Conservation (phyloP, 345 rosid genomes). For the Lepidium sativum region DNA sequence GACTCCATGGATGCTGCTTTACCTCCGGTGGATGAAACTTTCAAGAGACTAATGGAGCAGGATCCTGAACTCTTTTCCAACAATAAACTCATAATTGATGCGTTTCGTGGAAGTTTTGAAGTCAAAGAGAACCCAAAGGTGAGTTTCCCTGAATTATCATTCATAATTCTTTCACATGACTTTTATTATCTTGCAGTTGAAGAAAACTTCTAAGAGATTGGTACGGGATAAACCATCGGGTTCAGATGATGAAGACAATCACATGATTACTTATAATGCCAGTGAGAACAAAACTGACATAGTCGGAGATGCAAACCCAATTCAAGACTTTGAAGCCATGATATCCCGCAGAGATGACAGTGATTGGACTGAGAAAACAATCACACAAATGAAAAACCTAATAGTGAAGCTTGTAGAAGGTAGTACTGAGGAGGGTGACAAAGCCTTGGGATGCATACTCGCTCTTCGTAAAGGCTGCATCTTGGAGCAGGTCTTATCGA, state of each 20-base stretch:
- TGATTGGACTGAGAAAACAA: constrained; percentile 58
- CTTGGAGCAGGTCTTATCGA: constrained; percentile 57
- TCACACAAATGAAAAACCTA: constrained; percentile 47
- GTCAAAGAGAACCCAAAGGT: constrained; percentile 79
- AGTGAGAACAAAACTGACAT: constrained; percentile 30
- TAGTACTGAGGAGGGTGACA: constrained; percentile 31
- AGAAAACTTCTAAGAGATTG: constrained; percentile 42
- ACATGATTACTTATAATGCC: constrained; percentile 20
- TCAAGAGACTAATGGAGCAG: constrained; percentile 61
- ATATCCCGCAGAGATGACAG: constrained; percentile 70
- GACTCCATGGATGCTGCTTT: constrained; percentile 60
- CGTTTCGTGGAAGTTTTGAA: constrained; percentile 50
- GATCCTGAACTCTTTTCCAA: constrained; percentile 48
- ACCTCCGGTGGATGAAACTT: constrained; percentile 67
- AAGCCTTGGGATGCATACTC: constrained; percentile 50
- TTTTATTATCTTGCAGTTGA: constrained; percentile 40
- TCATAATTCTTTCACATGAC: background rate
- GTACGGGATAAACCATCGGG: constrained; percentile 55
- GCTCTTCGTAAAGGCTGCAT: constrained; percentile 84
- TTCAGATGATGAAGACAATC: constrained; percentile 43
- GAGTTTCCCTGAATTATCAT: constrained; percentile 9
- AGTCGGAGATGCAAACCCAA: constrained; percentile 55
- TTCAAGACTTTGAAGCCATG: constrained; percentile 80
- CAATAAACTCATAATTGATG: constrained; percentile 41
- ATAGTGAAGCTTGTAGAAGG: constrained; percentile 42